Evolutionary conservation across 768 basidiomycete species (phyloP), one percentile per base, ranked within the genome.

Genomic region (Glaciozyma antarctica): DNA sequence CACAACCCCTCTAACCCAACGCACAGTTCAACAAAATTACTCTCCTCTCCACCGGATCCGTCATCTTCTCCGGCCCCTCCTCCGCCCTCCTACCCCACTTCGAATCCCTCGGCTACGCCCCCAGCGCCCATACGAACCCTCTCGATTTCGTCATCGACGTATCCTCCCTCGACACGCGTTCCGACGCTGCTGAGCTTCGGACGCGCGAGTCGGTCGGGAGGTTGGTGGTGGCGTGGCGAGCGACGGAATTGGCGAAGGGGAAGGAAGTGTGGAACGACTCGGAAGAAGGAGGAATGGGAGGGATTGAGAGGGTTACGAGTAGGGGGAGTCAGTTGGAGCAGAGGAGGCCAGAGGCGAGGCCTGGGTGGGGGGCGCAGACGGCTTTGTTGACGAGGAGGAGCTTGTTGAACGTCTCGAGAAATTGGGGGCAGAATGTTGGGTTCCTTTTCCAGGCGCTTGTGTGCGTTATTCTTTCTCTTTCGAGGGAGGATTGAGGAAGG

Each of bases 41-140:
- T 34, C 76, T 87, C 26, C 78, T 87, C 19, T 78, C 84, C 0
- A 78, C 79, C 53, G 85, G 86, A 1, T 76, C 77, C 45, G 77
- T 79, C 63, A 65, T 84, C 73, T 76, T 78, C 75, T 69, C 79
- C 75, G 71, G 82, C 61, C 59, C 75, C 32, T 74, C 57, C 3
- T 8, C 24, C 7, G 56, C n/a, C 12, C n/a, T 65, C 1, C 71
- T 82, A 0, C 72, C 72, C 15, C 79, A 79, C 75, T 81, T 82
- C 51, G 68, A 69, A 10, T 58, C 66, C 13, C 72, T 77, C 30
- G 79, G 78, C 1, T 73, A 75, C 60, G 59, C 71, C 3, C 66
- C 73, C 22, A 73, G 75, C 4, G 72, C 73, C 55, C 63, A 67
- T n/a, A 76, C 77, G 15, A 82, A 82, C 66, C 80, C 79, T 15